Evolutionary conservation across 2,329 filamentous ascomycete genomes (phyloP), one percentile per base, ranked within the genome.

Genomic region (Leptographium flavum): DNA sequence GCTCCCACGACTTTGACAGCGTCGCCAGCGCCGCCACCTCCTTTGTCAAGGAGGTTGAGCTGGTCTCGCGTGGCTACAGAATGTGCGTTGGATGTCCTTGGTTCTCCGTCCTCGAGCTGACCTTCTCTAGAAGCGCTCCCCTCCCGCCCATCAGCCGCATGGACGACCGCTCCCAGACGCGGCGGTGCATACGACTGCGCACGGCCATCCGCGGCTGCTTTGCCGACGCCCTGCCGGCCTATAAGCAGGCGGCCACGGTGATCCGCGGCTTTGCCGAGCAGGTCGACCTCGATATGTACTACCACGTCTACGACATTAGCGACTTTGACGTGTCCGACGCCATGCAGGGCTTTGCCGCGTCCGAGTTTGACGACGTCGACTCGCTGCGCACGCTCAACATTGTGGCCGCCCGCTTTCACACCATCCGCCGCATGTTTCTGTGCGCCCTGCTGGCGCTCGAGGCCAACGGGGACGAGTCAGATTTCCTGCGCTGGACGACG

Each of bases 21-120:
- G 81, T 81, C 21, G 79, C 76, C 35, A 79, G 80, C 33, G 82
- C 85, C 28, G 83, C 85, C 3, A 69, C 94, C 45, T 79, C 83
- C 32, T 73, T 94, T 49, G 81, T 95, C 50, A 88, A 94, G 60
- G 88, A 95, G 63, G 87, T 95, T n/a, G 88, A 95, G 64, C 71
- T 95, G 28, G 87, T 95, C 23, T 93, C 88, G 27, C 78, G 88
- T 54, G 88, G 88, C 21, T 95, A 94, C 61, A 74, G 85, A 63
- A 71, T 94, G 79, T 87, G 63, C 61, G 79, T 66, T 41, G 6
- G 4, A 1, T 39, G 14, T 25, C 37, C 15, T 19, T 22, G 10
- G 6, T n/a, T n/a, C n/a, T 6, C 14, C 11, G 7, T 14, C 10
- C 43, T 35, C 25, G 22, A 37, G 15, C 49, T 49, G 23, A 50